Percentiles rank a stretch among this genome's conserved stretches.
Conservation (phyloP, 2,329 filamentous ascomycete genomes). For the Ambrosiella cleistominuta region DNA sequence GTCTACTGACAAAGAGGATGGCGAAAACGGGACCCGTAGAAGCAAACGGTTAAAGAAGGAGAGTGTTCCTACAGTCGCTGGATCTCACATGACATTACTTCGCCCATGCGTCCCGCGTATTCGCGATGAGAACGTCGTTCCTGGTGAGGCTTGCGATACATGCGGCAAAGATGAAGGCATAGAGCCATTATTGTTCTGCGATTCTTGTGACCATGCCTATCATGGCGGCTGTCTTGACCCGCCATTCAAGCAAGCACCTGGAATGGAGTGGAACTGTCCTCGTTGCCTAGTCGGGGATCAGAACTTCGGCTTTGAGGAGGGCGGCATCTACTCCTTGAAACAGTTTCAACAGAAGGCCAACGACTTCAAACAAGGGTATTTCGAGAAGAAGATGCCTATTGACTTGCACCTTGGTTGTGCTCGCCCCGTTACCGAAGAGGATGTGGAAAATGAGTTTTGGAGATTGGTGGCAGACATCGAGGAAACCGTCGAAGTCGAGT, state of each 20-base stretch:
- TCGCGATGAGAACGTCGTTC: constrained; percentile 31
- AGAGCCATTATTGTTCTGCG: constrained; percentile 59
- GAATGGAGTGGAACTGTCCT: constrained; percentile 89
- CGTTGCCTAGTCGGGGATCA: constrained; percentile 89
- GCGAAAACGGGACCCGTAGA: constrained; percentile 53
- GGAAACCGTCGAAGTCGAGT: constrained; percentile 93
- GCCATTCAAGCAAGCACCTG: constrained; percentile 56
- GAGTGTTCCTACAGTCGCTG: constrained; percentile 67
- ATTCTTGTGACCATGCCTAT: constrained; percentile 77
- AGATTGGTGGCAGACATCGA: constrained; percentile 81
- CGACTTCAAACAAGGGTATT: constrained; percentile 88
- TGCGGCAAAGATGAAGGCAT: constrained; percentile 66
- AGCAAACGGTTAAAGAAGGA: constrained; percentile 86
- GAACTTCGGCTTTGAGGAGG: constrained; percentile 94
- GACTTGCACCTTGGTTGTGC: constrained; percentile 70
- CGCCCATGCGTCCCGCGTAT: constrained; percentile 60
- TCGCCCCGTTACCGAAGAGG: constrained; percentile 74
- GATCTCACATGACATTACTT: constrained; percentile 91
- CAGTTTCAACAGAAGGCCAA: constrained; percentile 94
- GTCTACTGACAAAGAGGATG: constrained; percentile 36
- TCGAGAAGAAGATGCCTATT: constrained; percentile 74
- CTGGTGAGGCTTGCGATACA: constrained; percentile 58
- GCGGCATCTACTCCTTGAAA: constrained; percentile 82
- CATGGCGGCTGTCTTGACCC: constrained; percentile 83
- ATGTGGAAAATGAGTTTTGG: constrained; percentile 96